Evolutionary conservation across 768 basidiomycete species (phyloP), one percentile per base, ranked within the genome.

Genomic region (Harrya chromipes): DNA sequence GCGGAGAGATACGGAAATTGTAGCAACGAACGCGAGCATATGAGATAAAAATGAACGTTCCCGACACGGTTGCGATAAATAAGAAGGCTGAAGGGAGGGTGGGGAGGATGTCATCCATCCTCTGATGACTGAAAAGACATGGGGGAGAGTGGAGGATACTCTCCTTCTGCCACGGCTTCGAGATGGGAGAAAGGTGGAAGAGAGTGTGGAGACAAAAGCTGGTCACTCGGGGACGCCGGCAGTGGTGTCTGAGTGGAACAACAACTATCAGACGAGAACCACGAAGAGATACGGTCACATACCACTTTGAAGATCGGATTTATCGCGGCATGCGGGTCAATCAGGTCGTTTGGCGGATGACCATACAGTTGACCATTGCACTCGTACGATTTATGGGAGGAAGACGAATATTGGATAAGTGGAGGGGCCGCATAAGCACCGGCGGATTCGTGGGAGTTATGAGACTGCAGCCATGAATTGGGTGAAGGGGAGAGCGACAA

Each of bases 251-350:
- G 40, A 47, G 37, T 21, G 35, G 43, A 36, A 47, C 14, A 27
- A 39, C 20, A 50, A 41, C 48, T 13, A 42, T 55, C 36, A 65
- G 44, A 34, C 24, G 34, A 27, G 33, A 40, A 21, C 49, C 12
- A 31, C 4, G 29, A 41, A 6, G 9, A 33, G 24, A 24, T 3
- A 48, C 2, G 24, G 33, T 49, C 17, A 82, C 90, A 75, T 72
- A 91, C 90, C 74, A 92, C 89, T 80, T 88, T 85, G 76, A 92
- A 92, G 65, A 91, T 90, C 24, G 90, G 87, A 67, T 92, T 90
- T 62, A 90, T 87, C 29, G 76, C 78, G 40, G 83, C 80, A 63
- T 83, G 84, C 33, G 87, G 76, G 14, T 79, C 80, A 46, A 77
- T 69, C 40, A 76, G 76, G 31, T 85, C 78, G 57, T 80, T 82